These are phyloP conservation scores for Hymenoscyphus fructigenus DNA, from an alignment of 2,329 filamentous ascomycete species.

Conservation along the genomic window DNA sequence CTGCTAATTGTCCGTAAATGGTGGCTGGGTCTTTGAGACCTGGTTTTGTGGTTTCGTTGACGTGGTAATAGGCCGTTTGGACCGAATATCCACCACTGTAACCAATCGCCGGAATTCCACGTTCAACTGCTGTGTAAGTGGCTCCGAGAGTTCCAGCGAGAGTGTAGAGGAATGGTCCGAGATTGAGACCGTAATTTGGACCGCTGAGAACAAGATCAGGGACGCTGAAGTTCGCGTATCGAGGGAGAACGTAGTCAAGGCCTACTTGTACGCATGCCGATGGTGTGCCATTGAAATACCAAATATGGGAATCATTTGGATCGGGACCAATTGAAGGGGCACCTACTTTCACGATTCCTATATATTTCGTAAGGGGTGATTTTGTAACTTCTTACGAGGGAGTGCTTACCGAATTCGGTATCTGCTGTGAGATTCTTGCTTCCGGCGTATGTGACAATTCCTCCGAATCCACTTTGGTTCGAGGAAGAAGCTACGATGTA, in stretches of 20 bases:
- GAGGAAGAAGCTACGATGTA: constrained; percentile 44
- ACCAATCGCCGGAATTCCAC: constrained; percentile 50
- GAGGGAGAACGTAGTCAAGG: constrained; percentile 55
- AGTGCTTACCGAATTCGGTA: constrained; percentile 41
- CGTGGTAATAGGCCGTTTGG: constrained; percentile 45
- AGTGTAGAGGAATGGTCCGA: constrained; percentile 54
- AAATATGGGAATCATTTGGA: constrained; percentile 52
- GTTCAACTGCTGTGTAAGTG: constrained; percentile 49
- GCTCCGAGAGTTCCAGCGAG: constrained; percentile 51
- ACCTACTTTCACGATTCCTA: constrained; percentile 45
- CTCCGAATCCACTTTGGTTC: constrained; percentile 47
- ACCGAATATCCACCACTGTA: constrained; percentile 45
- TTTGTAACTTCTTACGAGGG: neutral
- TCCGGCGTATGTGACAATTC: constrained; percentile 45
- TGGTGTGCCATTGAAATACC: constrained; percentile 61
- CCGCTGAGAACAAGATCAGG: constrained; percentile 56
- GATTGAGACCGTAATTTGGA: constrained; percentile 55
- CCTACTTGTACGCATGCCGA: constrained; percentile 55
- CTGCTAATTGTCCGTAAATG: constrained; percentile 43
- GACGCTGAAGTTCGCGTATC: constrained; percentile 46
- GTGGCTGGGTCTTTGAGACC: constrained; percentile 43
- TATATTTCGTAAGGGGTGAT: neutral
- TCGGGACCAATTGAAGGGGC: constrained; percentile 51
- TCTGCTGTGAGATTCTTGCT: constrained; percentile 42
- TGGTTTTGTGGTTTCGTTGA: constrained; percentile 39